Evolutionary conservation across 2,329 filamentous ascomycete genomes (phyloP).

Genomic region (Pseudocercospora cruenta): DNA sequence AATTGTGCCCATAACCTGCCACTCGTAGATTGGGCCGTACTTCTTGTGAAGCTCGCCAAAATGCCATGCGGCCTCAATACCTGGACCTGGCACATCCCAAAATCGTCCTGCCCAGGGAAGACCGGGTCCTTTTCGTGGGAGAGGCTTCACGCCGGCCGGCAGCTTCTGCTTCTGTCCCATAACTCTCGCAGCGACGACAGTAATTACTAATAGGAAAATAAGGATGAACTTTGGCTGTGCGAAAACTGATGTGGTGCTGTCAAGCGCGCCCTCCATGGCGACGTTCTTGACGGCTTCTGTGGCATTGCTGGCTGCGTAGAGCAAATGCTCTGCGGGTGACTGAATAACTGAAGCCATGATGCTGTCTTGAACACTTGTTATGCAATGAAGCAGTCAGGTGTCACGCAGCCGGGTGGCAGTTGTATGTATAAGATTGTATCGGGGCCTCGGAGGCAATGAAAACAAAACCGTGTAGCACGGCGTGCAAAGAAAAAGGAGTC

Average conservation of each 20-base stretch:
- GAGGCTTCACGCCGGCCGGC: constrained; percentile 32
- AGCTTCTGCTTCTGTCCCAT: constrained; percentile 28
- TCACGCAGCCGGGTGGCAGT: neutral
- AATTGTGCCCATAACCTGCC: constrained; percentile 38
- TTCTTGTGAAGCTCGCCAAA: constrained; percentile 41
- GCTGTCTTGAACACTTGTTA: neutral
- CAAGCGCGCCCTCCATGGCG: neutral
- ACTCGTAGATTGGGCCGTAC: constrained; percentile 41
- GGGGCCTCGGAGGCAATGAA: constrained; percentile 3
- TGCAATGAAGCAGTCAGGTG: constrained; percentile 6
- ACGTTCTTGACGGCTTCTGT: constrained; percentile 3
- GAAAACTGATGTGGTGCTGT: constrained; percentile 8
- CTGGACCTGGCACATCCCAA: constrained; percentile 39
- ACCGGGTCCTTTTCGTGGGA: constrained; percentile 31
- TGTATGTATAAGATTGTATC: constrained; percentile 1
- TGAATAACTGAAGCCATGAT: neutral
- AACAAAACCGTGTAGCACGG: neutral
- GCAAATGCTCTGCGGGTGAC: constrained; percentile 5
- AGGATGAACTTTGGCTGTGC: constrained; percentile 19
- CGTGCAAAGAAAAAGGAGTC: neutral
- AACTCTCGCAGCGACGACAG: constrained; percentile 18
- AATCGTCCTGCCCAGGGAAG: constrained; percentile 39
- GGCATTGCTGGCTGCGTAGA: neutral
- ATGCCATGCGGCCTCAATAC: constrained; percentile 41
- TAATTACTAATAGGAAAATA: constrained; percentile 19